Evolutionary conservation across 495 filamentous ascomycete species (phyloP).

Genomic region (Penicillium malachiteum): DNA sequence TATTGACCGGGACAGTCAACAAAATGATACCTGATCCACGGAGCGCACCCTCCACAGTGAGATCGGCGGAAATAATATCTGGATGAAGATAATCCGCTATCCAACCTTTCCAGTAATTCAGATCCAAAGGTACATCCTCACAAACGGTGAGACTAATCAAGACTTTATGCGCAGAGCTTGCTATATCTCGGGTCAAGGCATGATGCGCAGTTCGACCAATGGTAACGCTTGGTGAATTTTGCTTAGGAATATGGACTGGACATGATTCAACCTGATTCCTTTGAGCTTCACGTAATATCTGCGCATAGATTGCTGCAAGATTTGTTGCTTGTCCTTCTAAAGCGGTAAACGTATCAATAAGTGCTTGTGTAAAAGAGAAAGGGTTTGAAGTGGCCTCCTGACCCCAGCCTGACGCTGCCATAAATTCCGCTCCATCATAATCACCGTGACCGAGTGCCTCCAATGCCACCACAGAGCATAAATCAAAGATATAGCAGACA

Average conservation of each 20-base stretch:
- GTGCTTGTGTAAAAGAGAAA: slow-evolving; percentile 4
- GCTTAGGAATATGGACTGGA: slow-evolving; percentile 4
- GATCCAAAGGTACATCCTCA: slow-evolving; percentile 3
- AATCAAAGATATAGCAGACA: slow-evolving; percentile 7
- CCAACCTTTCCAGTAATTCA: slow-evolving; percentile 2
- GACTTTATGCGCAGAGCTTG: neutral
- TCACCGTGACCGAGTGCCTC: too few species aligned
- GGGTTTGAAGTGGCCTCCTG: neutral
- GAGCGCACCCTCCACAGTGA: slow-evolving; percentile 7
- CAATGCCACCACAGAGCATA: neutral
- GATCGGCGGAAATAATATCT: slow-evolving; percentile 3
- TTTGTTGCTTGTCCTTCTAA: too few species aligned
- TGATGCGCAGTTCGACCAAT: neutral
- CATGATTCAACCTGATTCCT: slow-evolving; percentile 5
- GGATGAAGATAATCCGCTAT: neutral
- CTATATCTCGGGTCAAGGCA: neutral
- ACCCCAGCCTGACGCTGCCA: slow-evolving; percentile 6
- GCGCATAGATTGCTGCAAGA: neutral
- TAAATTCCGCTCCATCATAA: slow-evolving; percentile 4
- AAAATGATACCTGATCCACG: slow-evolving; percentile 6
- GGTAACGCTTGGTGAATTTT: slow-evolving; percentile 4
- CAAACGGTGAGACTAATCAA: slow-evolving; percentile 4
- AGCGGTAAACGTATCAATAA: neutral
- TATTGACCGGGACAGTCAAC: slow-evolving; percentile 5
- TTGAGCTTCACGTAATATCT: slow-evolving; percentile 2